Evolutionary conservation across 2,329 filamentous ascomycete species (phyloP), one percentile per base, ranked within the genome.

Genomic region (Eurotiales sp.): DNA sequence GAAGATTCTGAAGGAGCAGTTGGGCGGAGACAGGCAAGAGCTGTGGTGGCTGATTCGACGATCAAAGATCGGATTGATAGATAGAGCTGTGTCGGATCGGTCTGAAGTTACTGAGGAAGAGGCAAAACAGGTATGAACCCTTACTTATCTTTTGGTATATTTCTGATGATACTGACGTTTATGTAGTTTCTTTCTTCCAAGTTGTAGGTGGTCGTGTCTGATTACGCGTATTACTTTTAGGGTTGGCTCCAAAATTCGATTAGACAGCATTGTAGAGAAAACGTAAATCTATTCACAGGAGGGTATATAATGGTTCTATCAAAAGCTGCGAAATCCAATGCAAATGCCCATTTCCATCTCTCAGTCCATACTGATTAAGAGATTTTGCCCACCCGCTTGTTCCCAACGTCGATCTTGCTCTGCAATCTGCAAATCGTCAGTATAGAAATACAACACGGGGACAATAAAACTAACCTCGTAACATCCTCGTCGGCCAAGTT

Each of bases 11-110:
- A 79, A 76, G 0, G 87, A 84, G 0, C 79, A 86, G 58, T 70
- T 96, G 2, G 84, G 85, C 32, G 90, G 89, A 0, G 86, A 95
- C 60, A 76, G 90, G 49, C 80, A 80, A 56, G 89, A 95, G 62
- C 84, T 96, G 72, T 96, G 90, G 90, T 87, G 82, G 73, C 76
- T 80, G 58, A 72, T 96, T 21, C 78, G 85, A 59, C 80, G 75
- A 53, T 81, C 78, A 37, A 82, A 76, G 58, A 71, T 96, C 51
- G 88, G 90, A 0, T 72, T 96, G 64, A 84, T 97, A 60, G 83
- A 87, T 56, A 74, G 77, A 47, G 76, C 72, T 43, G 74, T 82
- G 61, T 81, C 79, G 2, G 82, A 87, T 39, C 72, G 76, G 15
- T 90, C 87, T 1, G 75, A 81, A 25, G 82, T 91, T 4, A 81